phyloP scores from a whole-genome alignment of 352 stramenopile genomes.

The Thalassiosira oceanica region DNA sequence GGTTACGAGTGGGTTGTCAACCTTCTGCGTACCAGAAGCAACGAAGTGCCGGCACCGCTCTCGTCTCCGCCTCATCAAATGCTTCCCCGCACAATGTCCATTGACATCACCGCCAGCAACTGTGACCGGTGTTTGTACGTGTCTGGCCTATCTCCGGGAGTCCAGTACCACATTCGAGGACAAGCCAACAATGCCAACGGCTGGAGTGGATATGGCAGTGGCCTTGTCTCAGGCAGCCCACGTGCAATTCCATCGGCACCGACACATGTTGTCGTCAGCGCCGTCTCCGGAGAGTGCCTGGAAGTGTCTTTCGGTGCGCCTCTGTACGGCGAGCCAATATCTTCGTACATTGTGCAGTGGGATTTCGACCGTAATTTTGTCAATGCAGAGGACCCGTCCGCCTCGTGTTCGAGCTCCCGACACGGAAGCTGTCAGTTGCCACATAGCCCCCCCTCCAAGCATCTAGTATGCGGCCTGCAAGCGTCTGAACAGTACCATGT shows the following conservation, averaged over 20 bases:
- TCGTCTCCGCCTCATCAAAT: conserved; percentile 67
- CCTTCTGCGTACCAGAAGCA: too few relatives aligned
- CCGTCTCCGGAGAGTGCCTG: conserved; percentile 87
- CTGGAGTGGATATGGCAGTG: conserved; percentile 66
- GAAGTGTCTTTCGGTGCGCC: conserved; percentile 89
- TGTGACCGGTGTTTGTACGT: conserved; percentile 79
- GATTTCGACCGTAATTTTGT: conserved; percentile 34
- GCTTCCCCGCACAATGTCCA: conserved; percentile 48
- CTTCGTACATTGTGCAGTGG: conserved; percentile 48
- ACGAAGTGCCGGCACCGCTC: conserved; percentile 47
- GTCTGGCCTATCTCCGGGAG: conserved; percentile 62
- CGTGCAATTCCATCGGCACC: conserved; percentile 86
- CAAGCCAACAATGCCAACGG: conserved; percentile 84
- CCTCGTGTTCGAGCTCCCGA: conserved; percentile 37
- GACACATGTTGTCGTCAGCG: conserved; percentile 84
- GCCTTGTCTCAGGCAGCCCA: conserved; percentile 66
- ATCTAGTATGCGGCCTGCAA: conserved; percentile 65
- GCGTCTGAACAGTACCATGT: conserved; percentile 87
- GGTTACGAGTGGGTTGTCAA: conserved; percentile 80
- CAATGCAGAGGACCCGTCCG: conserved; percentile 14
- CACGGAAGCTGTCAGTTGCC: conserved; percentile 43
- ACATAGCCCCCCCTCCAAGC: conserved; percentile 13
- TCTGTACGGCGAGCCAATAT: conserved; percentile 45
- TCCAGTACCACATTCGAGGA: conserved; percentile 83
- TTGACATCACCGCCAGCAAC: conserved; percentile 63